Percentiles rank a stretch among this genome's conserved stretches.
Conservation (phyloP, 768 basidiomycete genomes). For the Agrocybe chaxingu region DNA sequence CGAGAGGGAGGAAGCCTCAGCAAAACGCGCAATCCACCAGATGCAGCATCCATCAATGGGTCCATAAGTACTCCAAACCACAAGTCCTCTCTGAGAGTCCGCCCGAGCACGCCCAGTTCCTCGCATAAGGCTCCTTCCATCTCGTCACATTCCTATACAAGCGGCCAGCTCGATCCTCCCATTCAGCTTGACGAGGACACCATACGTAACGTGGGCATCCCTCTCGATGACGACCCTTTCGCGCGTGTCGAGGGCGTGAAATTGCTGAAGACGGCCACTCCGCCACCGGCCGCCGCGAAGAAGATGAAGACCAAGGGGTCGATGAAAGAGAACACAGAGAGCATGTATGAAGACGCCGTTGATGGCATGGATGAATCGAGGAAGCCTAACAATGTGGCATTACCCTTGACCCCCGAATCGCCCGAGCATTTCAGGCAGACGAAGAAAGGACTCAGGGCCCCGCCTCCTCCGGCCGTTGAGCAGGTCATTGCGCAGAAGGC, state of each 20-base stretch:
- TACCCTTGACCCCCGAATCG: constrained; percentile 18
- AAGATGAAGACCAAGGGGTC: constrained; percentile 7
- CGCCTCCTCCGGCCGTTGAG: constrained; percentile 1
- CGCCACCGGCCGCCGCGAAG: constrained; percentile 11
- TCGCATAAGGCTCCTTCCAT: background rate
- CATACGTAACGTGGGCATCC: constrained; percentile 31
- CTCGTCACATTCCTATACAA: no score
- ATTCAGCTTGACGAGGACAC: constrained; percentile 25
- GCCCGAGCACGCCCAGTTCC: constrained; percentile 8
- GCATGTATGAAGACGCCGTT: background rate
- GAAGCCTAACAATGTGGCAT: constrained; percentile 7
- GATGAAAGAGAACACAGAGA: constrained; percentile 8
- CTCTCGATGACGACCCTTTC: constrained; percentile 53
- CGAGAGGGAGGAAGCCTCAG: constrained; percentile 25
- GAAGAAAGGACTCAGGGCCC: constrained; percentile 18
- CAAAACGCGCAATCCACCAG: constrained; percentile 20
- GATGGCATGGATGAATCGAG: constrained; percentile 1
- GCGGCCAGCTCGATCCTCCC: constrained; percentile 12
- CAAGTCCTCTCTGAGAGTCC: constrained; percentile 13
- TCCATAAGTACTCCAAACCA: constrained; percentile 14
- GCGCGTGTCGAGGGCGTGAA: constrained; percentile 52
- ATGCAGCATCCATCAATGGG: constrained; percentile 7
- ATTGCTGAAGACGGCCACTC: constrained; percentile 32
- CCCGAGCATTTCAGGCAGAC: constrained; percentile 18
- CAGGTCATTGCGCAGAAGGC: constrained; percentile 7